Evolutionary conservation across 2,329 filamentous ascomycete species (phyloP).

Genomic region (Ceratocystis harringtonii): DNA sequence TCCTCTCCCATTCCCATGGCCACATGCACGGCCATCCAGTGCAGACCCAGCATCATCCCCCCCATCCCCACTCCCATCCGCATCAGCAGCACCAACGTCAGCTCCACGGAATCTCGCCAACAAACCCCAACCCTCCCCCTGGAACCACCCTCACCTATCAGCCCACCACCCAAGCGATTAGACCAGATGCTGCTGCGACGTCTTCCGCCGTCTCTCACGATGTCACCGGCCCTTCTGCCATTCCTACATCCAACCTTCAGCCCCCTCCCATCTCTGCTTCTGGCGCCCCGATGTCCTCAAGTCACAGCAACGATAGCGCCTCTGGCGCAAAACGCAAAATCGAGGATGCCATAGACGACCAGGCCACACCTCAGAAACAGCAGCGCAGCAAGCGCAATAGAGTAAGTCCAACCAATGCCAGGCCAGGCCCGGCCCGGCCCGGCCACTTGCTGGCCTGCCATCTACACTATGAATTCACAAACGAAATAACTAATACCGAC

Average conservation of each 20-base stretch:
- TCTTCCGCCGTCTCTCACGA: background rate
- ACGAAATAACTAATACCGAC: background rate
- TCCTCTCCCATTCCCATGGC: background rate
- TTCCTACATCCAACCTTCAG: background rate
- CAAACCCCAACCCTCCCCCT: background rate
- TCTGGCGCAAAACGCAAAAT: slow-evolving; percentile 24
- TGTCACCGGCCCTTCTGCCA: background rate
- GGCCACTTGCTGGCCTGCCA: too few species aligned
- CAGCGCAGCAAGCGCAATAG: slow-evolving; percentile 46
- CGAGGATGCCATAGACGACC: slow-evolving; percentile 29
- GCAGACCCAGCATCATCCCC: background rate
- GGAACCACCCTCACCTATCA: background rate
- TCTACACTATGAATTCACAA: background rate
- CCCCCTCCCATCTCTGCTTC: background rate
- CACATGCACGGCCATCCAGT: slow-evolving; percentile 7
- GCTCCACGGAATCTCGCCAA: slow-evolving; percentile 5
- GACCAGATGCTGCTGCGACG: background rate
- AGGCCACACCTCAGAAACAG: slow-evolving; percentile 29
- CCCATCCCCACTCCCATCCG: slow-evolving; percentile 4
- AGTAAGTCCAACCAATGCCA: slow-evolving; percentile 26
- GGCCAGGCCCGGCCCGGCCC: background rate
- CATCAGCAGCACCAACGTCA: slow-evolving; percentile 9
- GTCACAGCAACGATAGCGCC: slow-evolving; percentile 1
- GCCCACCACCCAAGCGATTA: background rate
- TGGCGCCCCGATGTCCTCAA: background rate